A percentile compares a stretch with the other conserved stretches of the same genome.
phyloP scores from a whole-genome alignment of 2,329 filamentous ascomycete species.

The Penicillium polonicum region DNA sequence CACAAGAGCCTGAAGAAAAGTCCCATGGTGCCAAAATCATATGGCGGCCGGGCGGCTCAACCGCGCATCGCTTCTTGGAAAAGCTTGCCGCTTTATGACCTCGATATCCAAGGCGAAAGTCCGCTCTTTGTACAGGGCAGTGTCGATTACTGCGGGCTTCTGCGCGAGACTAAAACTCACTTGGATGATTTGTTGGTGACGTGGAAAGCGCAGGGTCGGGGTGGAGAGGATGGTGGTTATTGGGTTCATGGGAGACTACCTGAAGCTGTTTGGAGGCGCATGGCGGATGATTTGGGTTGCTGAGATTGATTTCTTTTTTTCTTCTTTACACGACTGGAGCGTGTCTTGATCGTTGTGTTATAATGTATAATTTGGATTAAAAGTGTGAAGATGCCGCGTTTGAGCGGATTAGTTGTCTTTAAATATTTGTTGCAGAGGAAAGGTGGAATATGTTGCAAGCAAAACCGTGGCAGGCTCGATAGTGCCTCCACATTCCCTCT shows the following conservation, averaged over 20 bases:
- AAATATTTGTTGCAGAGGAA: not conserved
- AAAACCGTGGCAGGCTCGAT: not conserved
- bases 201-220: not conserved
- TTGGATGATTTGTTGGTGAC: slow-evolving; percentile 11
- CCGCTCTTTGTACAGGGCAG: slow-evolving; percentile 7
- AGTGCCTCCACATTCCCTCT: not conserved
- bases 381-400: too few relatives aligned
- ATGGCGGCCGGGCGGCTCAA: slow-evolving; percentile 6
- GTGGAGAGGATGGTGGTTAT: slow-evolving; percentile 3
- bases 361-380: not conserved
- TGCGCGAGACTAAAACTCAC: slow-evolving; percentile 1
- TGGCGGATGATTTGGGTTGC: slow-evolving; percentile 2
- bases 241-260: slow-evolving; percentile 8
- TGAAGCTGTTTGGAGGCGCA: slow-evolving; percentile 3
- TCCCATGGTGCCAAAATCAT: slow-evolving; percentile 1
- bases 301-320: not conserved
- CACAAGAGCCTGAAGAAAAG: not conserved
- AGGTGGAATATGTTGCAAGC: not conserved
- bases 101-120: slow-evolving; percentile 5
- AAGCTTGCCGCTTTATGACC: slow-evolving; percentile 1
- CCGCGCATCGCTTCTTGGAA: slow-evolving; percentile 7
- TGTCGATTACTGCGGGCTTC: slow-evolving; percentile 8
- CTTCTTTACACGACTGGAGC: not conserved
- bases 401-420: too few relatives aligned
- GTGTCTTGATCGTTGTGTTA: not conserved